Evolutionary conservation across 2,329 filamentous ascomycete genomes (phyloP).

Genomic region (Elsinoe fawcettii): DNA sequence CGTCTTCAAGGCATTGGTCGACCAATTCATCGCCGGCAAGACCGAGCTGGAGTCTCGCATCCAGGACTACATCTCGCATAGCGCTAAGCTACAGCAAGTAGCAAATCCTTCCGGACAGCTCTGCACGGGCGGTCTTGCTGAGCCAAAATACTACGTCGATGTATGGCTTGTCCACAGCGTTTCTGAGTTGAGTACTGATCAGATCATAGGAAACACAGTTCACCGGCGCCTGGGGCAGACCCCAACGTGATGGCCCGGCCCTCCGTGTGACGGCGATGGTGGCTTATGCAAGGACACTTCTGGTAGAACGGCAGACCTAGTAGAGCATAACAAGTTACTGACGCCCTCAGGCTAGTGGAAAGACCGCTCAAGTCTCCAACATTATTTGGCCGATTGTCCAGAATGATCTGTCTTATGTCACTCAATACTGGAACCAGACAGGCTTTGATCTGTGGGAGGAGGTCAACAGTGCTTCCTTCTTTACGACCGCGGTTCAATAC

Average conservation of each 20-base stretch:
- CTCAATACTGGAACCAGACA: conserved; percentile 56
- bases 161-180: conserved; percentile 34
- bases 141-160: conserved; percentile 66
- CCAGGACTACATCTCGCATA: conserved; percentile 59
- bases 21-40: conserved; percentile 58
- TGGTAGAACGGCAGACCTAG: conserved; percentile 37
- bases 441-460: conserved; percentile 81
- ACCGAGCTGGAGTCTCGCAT: conserved; percentile 52
- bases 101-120: conserved; percentile 60
- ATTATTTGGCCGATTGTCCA: conserved; percentile 65
- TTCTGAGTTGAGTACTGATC: background rate
- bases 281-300: conserved; percentile 63
- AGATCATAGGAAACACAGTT: conserved; percentile 34
- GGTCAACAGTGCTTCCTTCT: conserved; percentile 68
- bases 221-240: conserved; percentile 65
- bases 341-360: conserved; percentile 18
- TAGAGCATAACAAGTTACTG: background rate
- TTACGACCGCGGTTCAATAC: conserved; percentile 63
- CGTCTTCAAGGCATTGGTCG: conserved; percentile 60
- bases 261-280: conserved; percentile 67
- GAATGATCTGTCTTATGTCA: conserved; percentile 69
- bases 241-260: conserved; percentile 74
- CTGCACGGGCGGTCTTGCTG: conserved; percentile 51
- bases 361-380: conserved; percentile 39
- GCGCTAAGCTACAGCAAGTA: conserved; percentile 59